Conservation (phyloP, 345 rosid species). For the Melastoma malabathricum region DNA sequence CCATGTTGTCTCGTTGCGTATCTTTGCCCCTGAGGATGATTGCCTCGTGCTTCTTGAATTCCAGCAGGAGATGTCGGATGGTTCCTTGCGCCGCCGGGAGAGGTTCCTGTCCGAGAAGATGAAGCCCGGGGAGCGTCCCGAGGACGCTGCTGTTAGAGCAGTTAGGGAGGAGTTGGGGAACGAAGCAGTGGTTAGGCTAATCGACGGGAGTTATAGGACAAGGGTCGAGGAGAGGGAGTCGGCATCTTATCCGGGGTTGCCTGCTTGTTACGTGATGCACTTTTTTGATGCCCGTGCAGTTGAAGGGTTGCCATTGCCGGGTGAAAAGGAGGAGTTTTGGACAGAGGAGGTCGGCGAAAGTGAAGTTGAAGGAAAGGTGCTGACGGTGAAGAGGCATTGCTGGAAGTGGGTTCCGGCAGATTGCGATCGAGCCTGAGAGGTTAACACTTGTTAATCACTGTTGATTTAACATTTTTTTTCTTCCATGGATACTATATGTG, state of each 20-base stretch:
- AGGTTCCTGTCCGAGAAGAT: slow-evolving; percentile 84
- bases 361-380: slow-evolving; percentile 35
- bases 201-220: slow-evolving; percentile 19
- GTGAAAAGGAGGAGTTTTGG: slow-evolving; percentile 42
- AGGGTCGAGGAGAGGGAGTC: slow-evolving; percentile 68
- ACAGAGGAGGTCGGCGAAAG: slow-evolving; percentile 67
- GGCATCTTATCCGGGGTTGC: slow-evolving; percentile 68
- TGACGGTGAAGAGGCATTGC: slow-evolving; percentile 61
- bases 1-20: slow-evolving; percentile 50
- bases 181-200: slow-evolving; percentile 15
- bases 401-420: slow-evolving; percentile 82
- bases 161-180: slow-evolving; percentile 70
- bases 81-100: slow-evolving; percentile 43
- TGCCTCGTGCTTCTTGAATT: slow-evolving; percentile 46
- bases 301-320: slow-evolving; percentile 48
- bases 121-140: slow-evolving; percentile 62
- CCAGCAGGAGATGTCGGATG: slow-evolving; percentile 74
- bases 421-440: slow-evolving; percentile 19
- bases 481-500: not conserved
- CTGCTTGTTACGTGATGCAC: slow-evolving; percentile 60
- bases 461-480: not conserved
- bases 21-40: slow-evolving; percentile 19
- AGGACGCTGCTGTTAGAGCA: slow-evolving; percentile 55
- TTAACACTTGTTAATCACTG: not conserved
- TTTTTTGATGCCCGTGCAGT: slow-evolving; percentile 48